A percentile compares a stretch with the other conserved stretches of the same genome.
phyloP scores from a whole-genome alignment of 768 basidiomycete species.

The Hemileccinum impolitum region DNA sequence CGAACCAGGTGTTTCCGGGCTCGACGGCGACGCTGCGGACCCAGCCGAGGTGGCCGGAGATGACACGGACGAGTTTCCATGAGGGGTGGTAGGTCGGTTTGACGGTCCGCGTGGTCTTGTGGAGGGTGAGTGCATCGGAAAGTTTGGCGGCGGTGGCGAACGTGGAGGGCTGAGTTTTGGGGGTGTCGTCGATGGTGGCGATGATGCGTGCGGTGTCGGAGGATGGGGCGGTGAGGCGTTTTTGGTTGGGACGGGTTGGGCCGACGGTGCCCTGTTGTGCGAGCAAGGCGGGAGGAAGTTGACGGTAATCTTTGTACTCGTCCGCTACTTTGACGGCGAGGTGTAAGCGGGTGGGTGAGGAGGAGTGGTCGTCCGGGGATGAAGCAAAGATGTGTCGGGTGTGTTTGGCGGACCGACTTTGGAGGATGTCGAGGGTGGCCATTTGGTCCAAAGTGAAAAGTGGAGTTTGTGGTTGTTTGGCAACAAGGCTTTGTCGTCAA shows the following conservation, averaged over 20 bases:
- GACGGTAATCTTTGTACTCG: constrained; percentile 85
- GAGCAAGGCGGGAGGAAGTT: constrained; percentile 76
- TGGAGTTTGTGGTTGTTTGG: constrained; percentile 26
- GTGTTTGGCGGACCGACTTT: constrained; percentile 63
- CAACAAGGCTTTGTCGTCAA: neutral
- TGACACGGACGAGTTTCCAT: constrained; percentile 96
- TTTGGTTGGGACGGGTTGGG: constrained; percentile 67
- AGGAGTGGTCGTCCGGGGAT: constrained; percentile 48
- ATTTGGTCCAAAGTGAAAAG: too few relatives aligned
- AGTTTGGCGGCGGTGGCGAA: constrained; percentile 63
- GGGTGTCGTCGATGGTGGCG: constrained; percentile 71
- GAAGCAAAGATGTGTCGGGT: constrained; percentile 70
- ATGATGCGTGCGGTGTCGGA: constrained; percentile 64
- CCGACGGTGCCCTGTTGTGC: constrained; percentile 80
- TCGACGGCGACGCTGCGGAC: constrained; percentile 95
- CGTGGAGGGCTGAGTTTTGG: constrained; percentile 63
- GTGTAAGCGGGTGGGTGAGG: constrained; percentile 49
- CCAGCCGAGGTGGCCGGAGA: constrained; percentile 98
- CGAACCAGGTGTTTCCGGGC: constrained; percentile 98
- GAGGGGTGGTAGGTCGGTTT: constrained; percentile 95
- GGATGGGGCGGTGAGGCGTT: constrained; percentile 60
- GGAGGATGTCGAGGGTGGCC: too few relatives aligned
- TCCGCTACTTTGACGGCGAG: constrained; percentile 83
- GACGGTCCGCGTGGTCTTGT: constrained; percentile 90
- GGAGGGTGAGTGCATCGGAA: constrained; percentile 85